A percentile compares a stretch with the other conserved stretches of the same genome.
Conservation (phyloP, 1,284 basidiomycete genomes). For the Wolfiporia cocos region DNA sequence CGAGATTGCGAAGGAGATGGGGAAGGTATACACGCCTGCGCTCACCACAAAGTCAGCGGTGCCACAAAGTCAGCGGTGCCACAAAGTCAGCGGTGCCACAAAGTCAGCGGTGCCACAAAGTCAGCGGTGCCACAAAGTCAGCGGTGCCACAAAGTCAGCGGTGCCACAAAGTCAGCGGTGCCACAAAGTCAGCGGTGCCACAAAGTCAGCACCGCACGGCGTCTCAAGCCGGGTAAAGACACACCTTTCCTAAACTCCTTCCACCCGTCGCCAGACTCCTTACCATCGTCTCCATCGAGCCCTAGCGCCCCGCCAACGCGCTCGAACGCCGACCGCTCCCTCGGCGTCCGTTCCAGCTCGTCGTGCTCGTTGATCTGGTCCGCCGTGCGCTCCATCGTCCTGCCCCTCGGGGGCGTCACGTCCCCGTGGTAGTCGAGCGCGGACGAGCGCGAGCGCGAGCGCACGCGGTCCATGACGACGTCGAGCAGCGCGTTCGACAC, state of each 20-base stretch:
- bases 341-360: conserved; percentile 4
- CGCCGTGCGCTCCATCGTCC: conserved; percentile 17
- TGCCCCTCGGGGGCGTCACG: conserved; percentile 20
- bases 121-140: background rate
- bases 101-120: background rate
- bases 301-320: conserved; percentile 33
- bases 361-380: conserved; percentile 16
- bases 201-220: background rate
- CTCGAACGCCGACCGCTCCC: conserved; percentile 18
- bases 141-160: background rate
- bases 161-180: background rate
- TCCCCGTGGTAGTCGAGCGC: conserved; percentile 8
- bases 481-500: conserved; percentile 32
- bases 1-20: conserved; percentile 88
- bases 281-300: conserved; percentile 38
- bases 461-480: conserved; percentile 34
- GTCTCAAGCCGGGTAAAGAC: conserved; percentile 12
- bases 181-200: background rate
- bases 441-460: conserved; percentile 29
- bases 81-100: background rate
- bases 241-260: conserved; percentile 87
- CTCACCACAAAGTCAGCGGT: background rate
- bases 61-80: background rate
- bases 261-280: conserved; percentile 61
- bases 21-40: conserved; percentile 89